phyloP scores from a whole-genome alignment of 805 yeast genomes.

The Zygotorulaspora florentina region DNA sequence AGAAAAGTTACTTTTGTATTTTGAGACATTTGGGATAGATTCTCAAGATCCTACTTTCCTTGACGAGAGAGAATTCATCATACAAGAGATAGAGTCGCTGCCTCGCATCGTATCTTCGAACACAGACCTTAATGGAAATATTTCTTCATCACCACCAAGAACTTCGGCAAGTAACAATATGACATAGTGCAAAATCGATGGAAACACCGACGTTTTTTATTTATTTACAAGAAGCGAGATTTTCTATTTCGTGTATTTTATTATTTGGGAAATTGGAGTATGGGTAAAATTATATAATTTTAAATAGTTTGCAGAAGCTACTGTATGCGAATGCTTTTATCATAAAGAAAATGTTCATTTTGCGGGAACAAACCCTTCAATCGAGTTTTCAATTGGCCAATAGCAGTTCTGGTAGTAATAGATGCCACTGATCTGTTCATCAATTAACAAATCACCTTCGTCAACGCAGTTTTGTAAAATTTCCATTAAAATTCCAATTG shows the following conservation, averaged over 20 bases:
- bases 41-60: constrained; percentile 58
- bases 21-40: constrained; percentile 57
- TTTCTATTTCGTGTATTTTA: neutral
- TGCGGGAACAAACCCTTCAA: neutral
- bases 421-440: constrained; percentile 63
- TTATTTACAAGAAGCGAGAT: neutral
- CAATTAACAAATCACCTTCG: constrained; percentile 56
- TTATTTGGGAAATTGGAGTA: neutral
- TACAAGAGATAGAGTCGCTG: constrained; percentile 65
- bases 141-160: constrained; percentile 18
- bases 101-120: constrained; percentile 51
- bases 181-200: constrained; percentile 1
- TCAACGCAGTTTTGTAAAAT: constrained; percentile 58
- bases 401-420: constrained; percentile 52
- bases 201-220: neutral
- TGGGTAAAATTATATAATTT: neutral
- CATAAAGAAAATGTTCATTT: neutral
- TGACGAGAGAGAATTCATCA: constrained; percentile 78
- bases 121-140: constrained; percentile 8
- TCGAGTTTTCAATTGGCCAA: constrained; percentile 18
- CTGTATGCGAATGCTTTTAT: neutral
- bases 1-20: constrained; percentile 65
- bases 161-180: constrained; percentile 6
- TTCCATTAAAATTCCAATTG: constrained; percentile 59
- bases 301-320: neutral